Percentiles rank a stretch among this genome's conserved stretches.
Evolutionary conservation across 306 rosid genomes (phyloP).

Genomic region (Trifolium fragiferum): DNA sequence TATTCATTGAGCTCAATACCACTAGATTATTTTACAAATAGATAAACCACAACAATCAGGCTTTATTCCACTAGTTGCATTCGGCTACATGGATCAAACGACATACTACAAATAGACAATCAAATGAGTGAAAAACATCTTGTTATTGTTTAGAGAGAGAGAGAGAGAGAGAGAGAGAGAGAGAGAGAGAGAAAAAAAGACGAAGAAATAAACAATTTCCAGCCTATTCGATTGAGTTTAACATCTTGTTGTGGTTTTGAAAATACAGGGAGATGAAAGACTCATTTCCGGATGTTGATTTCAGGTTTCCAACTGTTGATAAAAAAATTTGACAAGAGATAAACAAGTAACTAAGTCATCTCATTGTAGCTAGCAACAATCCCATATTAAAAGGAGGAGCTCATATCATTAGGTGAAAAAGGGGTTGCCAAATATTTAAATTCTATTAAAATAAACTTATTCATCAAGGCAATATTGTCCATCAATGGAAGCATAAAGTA

Average conservation of each 20-base stretch:
- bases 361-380: slow-evolving; percentile 8
- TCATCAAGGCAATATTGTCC: slow-evolving; percentile 29
- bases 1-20: slow-evolving; percentile 31
- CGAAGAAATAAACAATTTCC: background rate
- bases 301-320: slow-evolving; percentile 18
- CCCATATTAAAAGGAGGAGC: background rate
- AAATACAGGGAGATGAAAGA: slow-evolving; percentile 7
- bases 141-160: background rate
- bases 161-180: background rate
- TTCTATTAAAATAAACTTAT: background rate
- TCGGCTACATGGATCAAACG: background rate
- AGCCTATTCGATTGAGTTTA: background rate
- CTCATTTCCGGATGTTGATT: background rate
- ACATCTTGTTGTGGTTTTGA: background rate
- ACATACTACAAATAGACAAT: slow-evolving; percentile 36
- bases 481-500: slow-evolving; percentile 17
- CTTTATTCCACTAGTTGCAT: background rate
- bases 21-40: slow-evolving; percentile 11
- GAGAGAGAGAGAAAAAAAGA: background rate
- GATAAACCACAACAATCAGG: background rate
- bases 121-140: slow-evolving; percentile 23
- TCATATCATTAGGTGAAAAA: slow-evolving; percentile 1
- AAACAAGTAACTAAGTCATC: background rate
- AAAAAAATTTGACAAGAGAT: background rate
- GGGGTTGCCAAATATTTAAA: slow-evolving; percentile 14